Conservation (phyloP, 495 filamentous ascomycete species). For the Talaromyces adpressus region DNA sequence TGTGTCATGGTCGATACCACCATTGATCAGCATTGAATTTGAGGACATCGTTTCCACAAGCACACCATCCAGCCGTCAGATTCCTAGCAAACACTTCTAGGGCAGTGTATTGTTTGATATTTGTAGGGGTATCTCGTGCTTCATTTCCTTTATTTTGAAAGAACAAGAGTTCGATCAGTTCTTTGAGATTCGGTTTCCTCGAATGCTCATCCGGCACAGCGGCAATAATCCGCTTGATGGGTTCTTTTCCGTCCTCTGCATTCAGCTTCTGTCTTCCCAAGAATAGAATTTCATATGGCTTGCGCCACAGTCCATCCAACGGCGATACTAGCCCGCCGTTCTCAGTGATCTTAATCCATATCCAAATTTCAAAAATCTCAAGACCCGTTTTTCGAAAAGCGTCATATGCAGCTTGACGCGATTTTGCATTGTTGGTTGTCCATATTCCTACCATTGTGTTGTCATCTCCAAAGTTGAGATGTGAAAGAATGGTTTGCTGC, state of each 20-base stretch:
- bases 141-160: slow-evolving; percentile 11
- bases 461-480: slow-evolving; percentile 15
- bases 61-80: slow-evolving; percentile 81
- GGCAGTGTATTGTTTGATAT: slow-evolving; percentile 42
- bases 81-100: slow-evolving; percentile 87
- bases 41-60: slow-evolving; percentile 81
- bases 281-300: slow-evolving; percentile 80
- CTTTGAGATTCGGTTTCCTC: slow-evolving; percentile 70
- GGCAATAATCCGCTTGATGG: slow-evolving; percentile 52
- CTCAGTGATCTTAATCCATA: slow-evolving; percentile 79
- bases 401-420: slow-evolving; percentile 51
- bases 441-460: slow-evolving; percentile 59
- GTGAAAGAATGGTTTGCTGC: slow-evolving; percentile 20
- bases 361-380: slow-evolving; percentile 70
- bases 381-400: slow-evolving; percentile 58
- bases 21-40: slow-evolving; percentile 66
- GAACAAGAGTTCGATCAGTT: slow-evolving; percentile 45
- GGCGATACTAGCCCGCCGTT: slow-evolving; percentile 60
- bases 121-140: background rate
- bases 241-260: slow-evolving; percentile 1
- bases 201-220: slow-evolving; percentile 89
- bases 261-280: slow-evolving; percentile 45
- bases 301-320: slow-evolving; percentile 68
- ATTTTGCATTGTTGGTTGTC: slow-evolving; percentile 73
- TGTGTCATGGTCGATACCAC: slow-evolving; percentile 40